These are phyloP conservation scores for Nakaseomyces nivariensis DNA, from an alignment of 1,139 yeast species.

Conservation along the genomic window DNA sequence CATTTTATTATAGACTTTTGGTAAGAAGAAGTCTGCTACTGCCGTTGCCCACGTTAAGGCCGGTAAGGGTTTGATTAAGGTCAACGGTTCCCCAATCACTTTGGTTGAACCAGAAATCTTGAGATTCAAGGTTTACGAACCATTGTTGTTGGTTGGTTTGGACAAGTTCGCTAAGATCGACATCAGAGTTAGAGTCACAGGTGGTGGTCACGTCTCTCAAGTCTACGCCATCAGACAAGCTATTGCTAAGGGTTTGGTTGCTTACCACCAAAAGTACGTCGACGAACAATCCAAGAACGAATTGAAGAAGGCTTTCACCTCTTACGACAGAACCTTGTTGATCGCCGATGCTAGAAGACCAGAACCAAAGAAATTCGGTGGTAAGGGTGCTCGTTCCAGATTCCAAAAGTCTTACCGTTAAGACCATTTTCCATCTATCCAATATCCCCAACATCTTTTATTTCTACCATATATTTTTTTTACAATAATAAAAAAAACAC, in stretches of 20 bases:
- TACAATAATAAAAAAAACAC: background rate
- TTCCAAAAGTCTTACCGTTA: constrained; percentile 99
- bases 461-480: constrained; percentile 4
- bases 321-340: constrained; percentile 99
- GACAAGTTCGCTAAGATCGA: constrained; percentile 98
- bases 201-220: constrained; percentile 99
- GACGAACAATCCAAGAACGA: constrained; percentile 99
- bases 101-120: constrained; percentile 98
- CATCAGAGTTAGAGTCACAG: constrained; percentile 97
- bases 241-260: constrained; percentile 98
- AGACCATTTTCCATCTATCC: constrained; percentile 18
- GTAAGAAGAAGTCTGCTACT: constrained; percentile 99
- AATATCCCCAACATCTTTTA: constrained; percentile 5
- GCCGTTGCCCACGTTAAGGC: constrained; percentile 99
- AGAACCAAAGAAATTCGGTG: constrained; percentile 99
- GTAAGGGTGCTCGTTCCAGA: constrained; percentile 99
- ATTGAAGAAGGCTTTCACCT: constrained; percentile 93
- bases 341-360: constrained; percentile 99
- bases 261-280: constrained; percentile 98
- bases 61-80: constrained; percentile 98
- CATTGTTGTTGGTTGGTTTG: constrained; percentile 94
- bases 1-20: constrained; percentile 64
- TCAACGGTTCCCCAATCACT: constrained; percentile 98
- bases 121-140: constrained; percentile 99
- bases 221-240: constrained; percentile 99